Conservation (phyloP, 1,284 basidiomycete genomes). For the Naganishia liquefaciens region DNA sequence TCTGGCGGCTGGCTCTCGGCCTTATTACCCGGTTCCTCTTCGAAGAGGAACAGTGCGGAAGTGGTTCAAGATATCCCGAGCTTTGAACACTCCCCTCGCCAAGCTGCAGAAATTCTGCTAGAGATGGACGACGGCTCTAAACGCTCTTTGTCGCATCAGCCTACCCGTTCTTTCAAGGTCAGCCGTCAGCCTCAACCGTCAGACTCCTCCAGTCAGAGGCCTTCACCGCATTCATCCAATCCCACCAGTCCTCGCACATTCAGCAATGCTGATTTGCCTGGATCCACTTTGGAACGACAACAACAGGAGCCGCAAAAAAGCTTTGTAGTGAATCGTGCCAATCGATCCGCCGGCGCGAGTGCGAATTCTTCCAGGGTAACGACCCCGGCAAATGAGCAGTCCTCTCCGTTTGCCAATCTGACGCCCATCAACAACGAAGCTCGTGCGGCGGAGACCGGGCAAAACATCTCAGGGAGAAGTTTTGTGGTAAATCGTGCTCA, state of each 20-base stretch:
- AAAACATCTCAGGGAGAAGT: constrained; percentile 3
- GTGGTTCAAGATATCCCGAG: constrained; percentile 9
- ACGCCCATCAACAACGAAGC: not conserved
- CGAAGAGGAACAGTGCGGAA: constrained; percentile 9
- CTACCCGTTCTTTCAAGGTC: constrained; percentile 31
- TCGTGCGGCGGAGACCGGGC: not conserved
- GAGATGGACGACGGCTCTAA: constrained; percentile 10
- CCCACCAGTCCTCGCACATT: constrained; percentile 18
- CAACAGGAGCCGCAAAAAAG: constrained; percentile 18
- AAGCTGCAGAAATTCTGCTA: constrained; percentile 1
- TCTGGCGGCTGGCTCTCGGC: constrained; percentile 26
- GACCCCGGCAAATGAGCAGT: constrained; percentile 8
- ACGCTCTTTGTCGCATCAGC: not conserved
- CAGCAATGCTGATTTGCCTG: not conserved
- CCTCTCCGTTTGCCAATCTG: constrained; percentile 5
- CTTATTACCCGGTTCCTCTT: constrained; percentile 11
- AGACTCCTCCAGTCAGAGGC: constrained; percentile 13
- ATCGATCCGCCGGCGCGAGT: constrained; percentile 21
- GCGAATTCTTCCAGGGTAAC: constrained; percentile 18
- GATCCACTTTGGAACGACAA: not conserved
- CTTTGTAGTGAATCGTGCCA: constrained; percentile 31
- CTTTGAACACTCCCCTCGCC: constrained; percentile 25
- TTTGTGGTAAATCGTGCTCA: constrained; percentile 30
- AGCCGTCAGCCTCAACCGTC: constrained; percentile 20
- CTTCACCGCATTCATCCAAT: constrained; percentile 17